Evolutionary conservation across 371 early-diverging fungal species (phyloP).

Genomic region (Basidiobolus meristosporus): DNA sequence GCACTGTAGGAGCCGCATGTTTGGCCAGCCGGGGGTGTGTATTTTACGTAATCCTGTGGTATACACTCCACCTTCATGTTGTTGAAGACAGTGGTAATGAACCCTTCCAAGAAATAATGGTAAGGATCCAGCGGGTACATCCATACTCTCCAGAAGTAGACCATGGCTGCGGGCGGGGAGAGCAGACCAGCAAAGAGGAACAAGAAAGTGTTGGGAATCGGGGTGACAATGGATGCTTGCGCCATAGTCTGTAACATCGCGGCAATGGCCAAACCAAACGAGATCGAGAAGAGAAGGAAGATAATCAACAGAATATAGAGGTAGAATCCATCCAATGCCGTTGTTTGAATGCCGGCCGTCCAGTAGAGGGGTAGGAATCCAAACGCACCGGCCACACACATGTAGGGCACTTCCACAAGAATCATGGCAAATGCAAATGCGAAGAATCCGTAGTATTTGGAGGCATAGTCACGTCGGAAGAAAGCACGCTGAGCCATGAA

Average conservation of each 20-base stretch:
- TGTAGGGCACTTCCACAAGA: slow-evolving; percentile 38
- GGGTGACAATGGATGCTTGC: slow-evolving; percentile 44
- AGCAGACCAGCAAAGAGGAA: slow-evolving; percentile 55
- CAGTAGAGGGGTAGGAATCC: slow-evolving; percentile 50
- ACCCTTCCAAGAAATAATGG: slow-evolving; percentile 42
- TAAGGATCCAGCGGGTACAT: slow-evolving; percentile 66
- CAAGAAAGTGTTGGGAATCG: slow-evolving; percentile 47
- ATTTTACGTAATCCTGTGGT: slow-evolving; percentile 16
- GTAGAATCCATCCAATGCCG: slow-evolving; percentile 22
- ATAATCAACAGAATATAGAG: slow-evolving; percentile 36
- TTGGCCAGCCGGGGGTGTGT: slow-evolving; percentile 31
- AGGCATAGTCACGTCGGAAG: slow-evolving; percentile 49
- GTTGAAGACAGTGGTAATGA: slow-evolving; percentile 47
- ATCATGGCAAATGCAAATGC: slow-evolving; percentile 35
- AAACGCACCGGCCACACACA: slow-evolving; percentile 22
- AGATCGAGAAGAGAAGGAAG: slow-evolving; percentile 40
- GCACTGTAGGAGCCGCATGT: slow-evolving; percentile 40
- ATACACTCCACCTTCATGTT: slow-evolving; percentile 25
- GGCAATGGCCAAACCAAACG: slow-evolving; percentile 53
- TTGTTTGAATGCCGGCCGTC: slow-evolving; percentile 34
- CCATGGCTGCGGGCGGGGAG: slow-evolving; percentile 39
- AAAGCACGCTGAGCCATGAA: slow-evolving; percentile 46
- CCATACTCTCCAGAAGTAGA: slow-evolving; percentile 54
- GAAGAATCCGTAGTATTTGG: slow-evolving; percentile 49
- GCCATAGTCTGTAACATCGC: slow-evolving; percentile 29